These are phyloP conservation scores for Vitis vinifera DNA, from an alignment of 164 flowering plant genomes.

Conservation along the genomic window ASM3070453v1 NC_081818.1:28020001-28020500, in stretches of 20 bases:
- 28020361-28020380: slow-evolving; percentile 78
- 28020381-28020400: slow-evolving; percentile 90
- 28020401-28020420: slow-evolving; percentile 87
- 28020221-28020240: slow-evolving; percentile 91
- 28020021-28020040: slow-evolving; percentile 90
- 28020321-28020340: background rate
- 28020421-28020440: slow-evolving; percentile 68
- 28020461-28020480: background rate
- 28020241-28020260: background rate
- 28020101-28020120: background rate
- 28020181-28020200: slow-evolving; percentile 89
- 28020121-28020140: background rate
- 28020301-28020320: background rate
- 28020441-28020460: background rate
- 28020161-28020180: slow-evolving; percentile 65
- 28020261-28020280: background rate
- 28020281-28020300: background rate
- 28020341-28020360: background rate
- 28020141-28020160: background rate
- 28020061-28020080: slow-evolving; percentile 39
- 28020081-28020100: background rate
- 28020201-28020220: slow-evolving; percentile 97
- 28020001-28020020: slow-evolving; percentile 6
- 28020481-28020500: background rate
- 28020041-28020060: slow-evolving; percentile 38